These are phyloP conservation scores for Brassica balearica DNA, from an alignment of 441 rosid species.

Conservation along the genomic window DNA sequence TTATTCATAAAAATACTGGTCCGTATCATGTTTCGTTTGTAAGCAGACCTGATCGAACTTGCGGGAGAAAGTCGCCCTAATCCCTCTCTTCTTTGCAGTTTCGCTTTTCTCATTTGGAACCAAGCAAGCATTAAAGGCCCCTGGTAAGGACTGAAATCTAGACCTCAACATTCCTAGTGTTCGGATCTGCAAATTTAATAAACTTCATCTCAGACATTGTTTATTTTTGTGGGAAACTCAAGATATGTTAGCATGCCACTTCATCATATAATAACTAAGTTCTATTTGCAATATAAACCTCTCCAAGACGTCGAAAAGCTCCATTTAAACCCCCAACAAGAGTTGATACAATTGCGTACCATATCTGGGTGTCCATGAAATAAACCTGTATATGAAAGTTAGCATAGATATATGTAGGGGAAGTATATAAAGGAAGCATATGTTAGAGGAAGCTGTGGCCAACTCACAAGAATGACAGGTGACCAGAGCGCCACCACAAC, in stretches of 20 bases:
- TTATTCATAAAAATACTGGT: slow-evolving; percentile 17
- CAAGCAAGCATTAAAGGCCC: slow-evolving; percentile 63
- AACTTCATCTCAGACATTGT: slow-evolving; percentile 16
- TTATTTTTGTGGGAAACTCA: slow-evolving; percentile 27
- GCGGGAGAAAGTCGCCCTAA: slow-evolving; percentile 56
- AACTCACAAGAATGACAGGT: slow-evolving; percentile 67
- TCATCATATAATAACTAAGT: slow-evolving; percentile 49
- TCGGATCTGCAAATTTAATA: slow-evolving; percentile 61
- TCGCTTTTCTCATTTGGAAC: slow-evolving; percentile 61
- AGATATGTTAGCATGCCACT: slow-evolving; percentile 13
- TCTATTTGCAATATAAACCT: slow-evolving; percentile 47
- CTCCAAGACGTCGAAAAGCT: slow-evolving; percentile 78
- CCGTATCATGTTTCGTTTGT: slow-evolving; percentile 58
- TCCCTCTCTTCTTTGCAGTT: slow-evolving; percentile 58
- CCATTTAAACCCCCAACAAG: slow-evolving; percentile 75
- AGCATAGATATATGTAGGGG: not conserved
- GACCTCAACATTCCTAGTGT: slow-evolving; percentile 78
- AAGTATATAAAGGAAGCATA: slow-evolving; percentile 18
- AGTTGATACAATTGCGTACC: slow-evolving; percentile 79
- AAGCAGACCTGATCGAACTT: slow-evolving; percentile 49
- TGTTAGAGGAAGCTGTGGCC: slow-evolving; percentile 18
- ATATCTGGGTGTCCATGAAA: slow-evolving; percentile 80
- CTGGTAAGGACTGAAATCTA: slow-evolving; percentile 72
- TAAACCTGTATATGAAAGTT: slow-evolving; percentile 54
- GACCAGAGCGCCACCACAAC: slow-evolving; percentile 76